Evolutionary conservation across 2,329 filamentous ascomycete genomes (phyloP).

Genomic region (Pestalotiopsis sp.): DNA sequence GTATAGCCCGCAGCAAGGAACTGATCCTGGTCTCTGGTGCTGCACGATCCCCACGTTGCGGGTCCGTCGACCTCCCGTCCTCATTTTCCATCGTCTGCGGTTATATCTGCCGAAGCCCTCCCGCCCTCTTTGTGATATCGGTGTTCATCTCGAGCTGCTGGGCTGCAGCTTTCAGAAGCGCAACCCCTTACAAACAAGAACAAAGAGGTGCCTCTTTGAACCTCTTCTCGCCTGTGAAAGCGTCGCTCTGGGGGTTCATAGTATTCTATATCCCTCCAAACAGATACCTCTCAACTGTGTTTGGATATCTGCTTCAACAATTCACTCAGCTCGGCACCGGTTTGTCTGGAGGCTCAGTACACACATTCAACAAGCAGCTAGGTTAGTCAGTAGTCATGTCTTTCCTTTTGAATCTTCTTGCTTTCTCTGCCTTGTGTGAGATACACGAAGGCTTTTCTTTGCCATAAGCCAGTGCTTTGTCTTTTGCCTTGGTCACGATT

Average conservation of each 20-base stretch:
- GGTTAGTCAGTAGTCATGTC: not conserved
- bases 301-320: slow-evolving; percentile 7
- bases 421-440: not conserved
- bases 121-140: not conserved
- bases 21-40: not conserved
- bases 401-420: slow-evolving; percentile 1
- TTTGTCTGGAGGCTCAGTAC: not conserved
- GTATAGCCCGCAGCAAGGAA: slow-evolving; percentile 8
- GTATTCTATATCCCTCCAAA: not conserved
- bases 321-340: slow-evolving; percentile 5
- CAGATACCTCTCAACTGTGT: not conserved
- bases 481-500: not conserved
- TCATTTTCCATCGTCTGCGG: not conserved
- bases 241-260: slow-evolving; percentile 2
- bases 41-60: not conserved
- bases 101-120: slow-evolving; percentile 14
- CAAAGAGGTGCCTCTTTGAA: slow-evolving; percentile 3
- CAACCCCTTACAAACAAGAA: slow-evolving; percentile 10
- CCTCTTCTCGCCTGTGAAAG: slow-evolving; percentile 2
- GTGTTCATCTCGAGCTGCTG: not conserved
- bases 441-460: not conserved
- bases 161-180: slow-evolving; percentile 11
- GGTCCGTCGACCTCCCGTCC: slow-evolving; percentile 8
- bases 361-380: not conserved
- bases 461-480: not conserved